Percentiles rank a stretch among this genome's conserved stretches.
Conservation (phyloP, 106 monocot genomes). For the Narthecium ossifragum region DNA sequence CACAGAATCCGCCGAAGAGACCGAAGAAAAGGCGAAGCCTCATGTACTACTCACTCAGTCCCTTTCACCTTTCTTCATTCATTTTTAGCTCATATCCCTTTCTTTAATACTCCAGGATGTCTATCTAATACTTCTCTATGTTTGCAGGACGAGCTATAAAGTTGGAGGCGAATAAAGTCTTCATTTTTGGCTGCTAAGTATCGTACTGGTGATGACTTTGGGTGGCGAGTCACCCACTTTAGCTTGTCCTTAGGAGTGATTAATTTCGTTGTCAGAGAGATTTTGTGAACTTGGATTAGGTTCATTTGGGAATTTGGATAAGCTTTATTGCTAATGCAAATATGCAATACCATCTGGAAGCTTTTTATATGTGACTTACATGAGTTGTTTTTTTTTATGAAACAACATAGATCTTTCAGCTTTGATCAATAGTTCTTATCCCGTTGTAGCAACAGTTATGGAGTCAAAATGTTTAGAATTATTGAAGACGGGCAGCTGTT, state of each 20-base stretch:
- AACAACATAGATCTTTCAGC: too few species aligned
- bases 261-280: not conserved
- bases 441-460: too few species aligned
- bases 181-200: constrained; percentile 1
- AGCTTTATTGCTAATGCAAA: not conserved
- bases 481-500: too few species aligned
- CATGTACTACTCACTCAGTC: constrained; percentile 11
- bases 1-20: constrained; percentile 4
- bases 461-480: too few species aligned
- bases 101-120: not conserved
- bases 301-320: not conserved
- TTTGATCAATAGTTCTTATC: too few species aligned
- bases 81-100: not conserved
- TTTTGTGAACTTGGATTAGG: not conserved
- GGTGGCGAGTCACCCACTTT: not conserved
- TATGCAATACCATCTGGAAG: not conserved
- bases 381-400: too few species aligned
- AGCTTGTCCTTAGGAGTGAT: not conserved
- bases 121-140: not conserved
- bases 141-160: constrained; percentile 24
- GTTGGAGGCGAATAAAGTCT: not conserved
- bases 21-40: constrained; percentile 2
- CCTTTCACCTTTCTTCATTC: not conserved
- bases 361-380: not conserved
- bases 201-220: not conserved